Percentiles rank a stretch among this genome's conserved stretches.
These are phyloP conservation scores for Actinomucor elegans DNA, from an alignment of 371 early-diverging fungal species.

Conservation along the genomic window DNA sequence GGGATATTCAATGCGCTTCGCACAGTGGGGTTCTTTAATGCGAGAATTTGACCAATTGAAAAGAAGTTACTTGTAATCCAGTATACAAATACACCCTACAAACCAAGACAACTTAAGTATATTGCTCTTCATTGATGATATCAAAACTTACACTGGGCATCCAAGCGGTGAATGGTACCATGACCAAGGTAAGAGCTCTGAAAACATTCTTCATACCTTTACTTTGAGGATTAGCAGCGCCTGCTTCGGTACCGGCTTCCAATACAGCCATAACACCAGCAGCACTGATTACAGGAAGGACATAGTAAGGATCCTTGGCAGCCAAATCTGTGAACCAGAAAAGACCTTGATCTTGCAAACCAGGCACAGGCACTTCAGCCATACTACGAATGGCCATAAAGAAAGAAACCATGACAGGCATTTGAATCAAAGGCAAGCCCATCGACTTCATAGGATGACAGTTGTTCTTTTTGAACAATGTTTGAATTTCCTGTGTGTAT, in stretches of 20 bases:
- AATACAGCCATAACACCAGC: conserved; percentile 73
- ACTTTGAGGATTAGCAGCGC: conserved; percentile 46
- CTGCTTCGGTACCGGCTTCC: conserved; percentile 69
- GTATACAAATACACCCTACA: conserved; percentile 80
- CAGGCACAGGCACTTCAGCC: conserved; percentile 83
- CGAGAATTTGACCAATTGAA: conserved; percentile 69
- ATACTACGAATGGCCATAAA: conserved; percentile 85
- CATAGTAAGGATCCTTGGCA: conserved; percentile 77
- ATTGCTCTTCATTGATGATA: too few relatives aligned
- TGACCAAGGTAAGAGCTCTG: conserved; percentile 62
- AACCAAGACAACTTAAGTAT: conserved; percentile 2
- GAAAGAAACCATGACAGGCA: conserved; percentile 89
- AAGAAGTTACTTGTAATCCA: conserved; percentile 80
- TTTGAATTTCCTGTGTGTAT: conserved; percentile 55
- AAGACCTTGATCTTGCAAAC: conserved; percentile 75
- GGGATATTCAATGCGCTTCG: conserved; percentile 62
- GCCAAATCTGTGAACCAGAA: conserved; percentile 87
- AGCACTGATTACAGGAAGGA: conserved; percentile 78
- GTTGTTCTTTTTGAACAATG: conserved; percentile 64
- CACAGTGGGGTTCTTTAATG: conserved; percentile 61
- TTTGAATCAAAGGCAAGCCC: conserved; percentile 67
- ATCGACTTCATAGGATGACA: conserved; percentile 67
- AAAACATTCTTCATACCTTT: conserved; percentile 69
- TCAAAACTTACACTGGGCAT: conserved; percentile 71
- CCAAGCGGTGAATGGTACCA: conserved; percentile 68